These are phyloP conservation scores for Euryodendron excelsum DNA, from an alignment of 148 eudicot species.

Conservation along the genomic window DNA sequence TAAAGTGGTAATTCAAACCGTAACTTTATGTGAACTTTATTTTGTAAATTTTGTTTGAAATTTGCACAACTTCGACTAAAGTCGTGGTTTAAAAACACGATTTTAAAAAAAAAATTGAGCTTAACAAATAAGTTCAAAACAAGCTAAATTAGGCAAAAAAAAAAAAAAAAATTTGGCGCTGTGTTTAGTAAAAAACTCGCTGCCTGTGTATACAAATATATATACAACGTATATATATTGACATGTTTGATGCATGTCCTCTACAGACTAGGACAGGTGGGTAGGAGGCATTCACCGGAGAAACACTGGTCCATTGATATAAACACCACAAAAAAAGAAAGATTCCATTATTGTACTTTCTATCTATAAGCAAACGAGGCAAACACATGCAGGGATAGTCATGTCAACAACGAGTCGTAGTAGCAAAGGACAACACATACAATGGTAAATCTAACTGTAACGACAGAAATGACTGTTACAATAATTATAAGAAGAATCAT, in stretches of 20 bases:
- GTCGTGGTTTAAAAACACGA: too few species aligned
- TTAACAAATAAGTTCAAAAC: too few species aligned
- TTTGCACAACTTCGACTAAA: too few species aligned
- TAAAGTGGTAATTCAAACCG: too few species aligned
- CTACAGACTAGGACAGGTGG: not conserved
- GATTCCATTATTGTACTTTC: not conserved
- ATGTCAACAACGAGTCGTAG: not conserved
- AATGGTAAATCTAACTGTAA: not conserved
- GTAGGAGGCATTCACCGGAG: not conserved
- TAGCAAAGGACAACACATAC: not conserved
- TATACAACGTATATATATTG: too few species aligned
- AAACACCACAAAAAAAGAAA: not conserved
- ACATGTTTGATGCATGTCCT: not conserved
- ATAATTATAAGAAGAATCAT: not conserved
- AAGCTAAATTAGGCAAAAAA: too few species aligned
- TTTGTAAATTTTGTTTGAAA: too few species aligned
- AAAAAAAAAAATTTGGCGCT: not conserved
- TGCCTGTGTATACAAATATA: not conserved
- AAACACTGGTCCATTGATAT: too few species aligned
- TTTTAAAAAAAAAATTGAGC: too few species aligned
- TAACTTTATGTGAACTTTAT: too few species aligned
- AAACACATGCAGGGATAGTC: not conserved
- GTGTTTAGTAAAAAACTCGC: not conserved
- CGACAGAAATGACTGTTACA: constrained; percentile 1
- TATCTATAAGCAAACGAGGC: not conserved